Base-by-base conservation (phyloP, 495 filamentous ascomycete species). In the Umbilicaria muhlenbergii region DNA sequence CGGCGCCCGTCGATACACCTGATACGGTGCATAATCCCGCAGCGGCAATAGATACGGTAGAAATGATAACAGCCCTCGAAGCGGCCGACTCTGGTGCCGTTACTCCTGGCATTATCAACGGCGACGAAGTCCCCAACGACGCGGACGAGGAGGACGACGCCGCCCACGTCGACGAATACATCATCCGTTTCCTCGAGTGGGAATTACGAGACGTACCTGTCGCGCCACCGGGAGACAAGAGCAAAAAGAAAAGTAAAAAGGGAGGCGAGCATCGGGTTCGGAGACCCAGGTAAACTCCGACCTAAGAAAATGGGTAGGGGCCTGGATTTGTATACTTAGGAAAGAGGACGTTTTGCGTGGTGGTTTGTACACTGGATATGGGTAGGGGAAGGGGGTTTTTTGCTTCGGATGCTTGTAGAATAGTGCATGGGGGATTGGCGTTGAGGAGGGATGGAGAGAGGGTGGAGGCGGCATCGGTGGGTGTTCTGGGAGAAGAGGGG, bases 131-230 rank as follows among this genome's bases (percentile, higher is more conserved):
- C 19, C 19, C 51, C 32, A 51, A 58, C 32, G 55, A 55, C 15
- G n/a, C n/a, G n/a, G 55, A 53, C 17, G 62, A 50, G 11, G 63
- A 63, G 31, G 53, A 66, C 1, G 74, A 78, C 49, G 61, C 53
- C 35, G 70, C 78, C 31, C 70, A 75, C 47, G 71, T 92, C 21
- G 89, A 98, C 53, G 83, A 89, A 35, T 94, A 86, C 55, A 84
- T 96, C 74, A 62, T 95, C 43, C 64, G 67, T 21, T 75, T 75
- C 46, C 81, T 92, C 75, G 70, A 82, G 47, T 77, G 70, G 67
- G 77, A 87, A 56, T 67, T 91, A 39, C 77, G 80, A 52, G 77
- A 83, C 44, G 79, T 86, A 44, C 78, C 82, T 21, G 69, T 94
- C 40, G 78, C 86, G 46, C 70, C 86, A 42, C 85, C 87, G 4